phyloP scores from a whole-genome alignment of 129 eudicot species.

The Pseudognaphalium luteoalbum region DNA sequence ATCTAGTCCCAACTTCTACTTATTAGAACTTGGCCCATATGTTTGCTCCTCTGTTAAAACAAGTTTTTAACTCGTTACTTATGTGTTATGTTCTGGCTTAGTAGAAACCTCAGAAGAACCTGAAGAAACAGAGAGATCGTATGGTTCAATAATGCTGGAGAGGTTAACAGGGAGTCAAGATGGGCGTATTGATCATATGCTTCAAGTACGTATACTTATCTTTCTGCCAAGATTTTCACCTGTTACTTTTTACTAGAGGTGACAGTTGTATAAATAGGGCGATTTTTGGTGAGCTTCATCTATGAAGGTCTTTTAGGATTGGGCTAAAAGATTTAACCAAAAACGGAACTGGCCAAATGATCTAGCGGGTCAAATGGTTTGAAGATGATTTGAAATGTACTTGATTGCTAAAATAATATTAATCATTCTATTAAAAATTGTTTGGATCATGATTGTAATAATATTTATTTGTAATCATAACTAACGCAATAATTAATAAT shows the following conservation, averaged over 20 bases:
- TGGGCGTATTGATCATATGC: conserved; percentile 83
- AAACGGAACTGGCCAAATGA: background rate
- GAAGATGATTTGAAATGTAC: background rate
- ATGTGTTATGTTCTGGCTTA: conserved; percentile 26
- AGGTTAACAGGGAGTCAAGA: conserved; percentile 70
- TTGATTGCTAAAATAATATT: background rate
- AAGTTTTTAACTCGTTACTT: conserved; percentile 1
- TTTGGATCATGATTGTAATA: background rate
- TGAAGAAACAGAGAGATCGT: conserved; percentile 60
- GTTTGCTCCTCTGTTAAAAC: background rate
- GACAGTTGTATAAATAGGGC: background rate
- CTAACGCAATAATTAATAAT: background rate
- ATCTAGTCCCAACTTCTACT: background rate
- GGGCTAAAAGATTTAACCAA: background rate
- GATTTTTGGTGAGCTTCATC: background rate
- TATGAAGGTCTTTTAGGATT: background rate
- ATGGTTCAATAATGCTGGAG: conserved; percentile 86
- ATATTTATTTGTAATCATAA: background rate
- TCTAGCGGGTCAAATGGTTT: background rate
- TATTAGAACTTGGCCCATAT: conserved; percentile 2
- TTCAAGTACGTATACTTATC: conserved; percentile 61
- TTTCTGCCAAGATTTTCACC: background rate
- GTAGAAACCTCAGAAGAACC: conserved; percentile 53
- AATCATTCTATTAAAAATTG: background rate
- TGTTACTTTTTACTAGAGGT: background rate